These are phyloP conservation scores for Fusarium hostae DNA, from an alignment of 2,329 filamentous ascomycete species.

Conservation along the genomic window DNA sequence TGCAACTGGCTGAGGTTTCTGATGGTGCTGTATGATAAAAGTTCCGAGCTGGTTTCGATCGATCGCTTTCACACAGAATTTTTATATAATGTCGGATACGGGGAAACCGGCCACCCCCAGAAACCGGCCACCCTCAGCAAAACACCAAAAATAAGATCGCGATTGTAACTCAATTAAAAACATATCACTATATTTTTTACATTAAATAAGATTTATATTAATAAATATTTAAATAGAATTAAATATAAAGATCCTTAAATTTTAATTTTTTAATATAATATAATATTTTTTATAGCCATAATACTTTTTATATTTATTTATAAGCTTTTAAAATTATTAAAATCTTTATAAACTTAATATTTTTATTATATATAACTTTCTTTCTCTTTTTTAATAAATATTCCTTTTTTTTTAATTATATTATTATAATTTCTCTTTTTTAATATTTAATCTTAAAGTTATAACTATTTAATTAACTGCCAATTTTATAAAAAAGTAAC, in stretches of 20 bases:
- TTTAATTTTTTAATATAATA: neutral
- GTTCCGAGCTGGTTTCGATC: slow-evolving; percentile 3
- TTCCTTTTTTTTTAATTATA: neutral
- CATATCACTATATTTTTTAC: too few species aligned
- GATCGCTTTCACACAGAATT: neutral
- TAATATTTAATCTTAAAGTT: neutral
- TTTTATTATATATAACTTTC: neutral
- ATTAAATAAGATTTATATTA: neutral
- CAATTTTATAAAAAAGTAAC: neutral
- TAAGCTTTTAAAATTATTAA: neutral
- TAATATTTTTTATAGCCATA: neutral
- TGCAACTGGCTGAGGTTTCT: neutral
- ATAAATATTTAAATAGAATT: neutral
- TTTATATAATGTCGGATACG: neutral
- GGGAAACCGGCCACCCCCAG: too few species aligned
- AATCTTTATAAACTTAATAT: neutral
- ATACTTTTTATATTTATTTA: neutral
- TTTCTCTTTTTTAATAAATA: neutral
- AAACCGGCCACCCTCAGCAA: too few species aligned
- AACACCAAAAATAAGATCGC: too few species aligned
- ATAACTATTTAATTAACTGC: neutral
- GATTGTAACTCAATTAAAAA: too few species aligned
- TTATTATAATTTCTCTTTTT: neutral
- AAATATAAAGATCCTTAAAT: neutral
- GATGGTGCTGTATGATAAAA: neutral